Conservation (phyloP, 306 rosid species). For the Cicer arietinum region DNA sequence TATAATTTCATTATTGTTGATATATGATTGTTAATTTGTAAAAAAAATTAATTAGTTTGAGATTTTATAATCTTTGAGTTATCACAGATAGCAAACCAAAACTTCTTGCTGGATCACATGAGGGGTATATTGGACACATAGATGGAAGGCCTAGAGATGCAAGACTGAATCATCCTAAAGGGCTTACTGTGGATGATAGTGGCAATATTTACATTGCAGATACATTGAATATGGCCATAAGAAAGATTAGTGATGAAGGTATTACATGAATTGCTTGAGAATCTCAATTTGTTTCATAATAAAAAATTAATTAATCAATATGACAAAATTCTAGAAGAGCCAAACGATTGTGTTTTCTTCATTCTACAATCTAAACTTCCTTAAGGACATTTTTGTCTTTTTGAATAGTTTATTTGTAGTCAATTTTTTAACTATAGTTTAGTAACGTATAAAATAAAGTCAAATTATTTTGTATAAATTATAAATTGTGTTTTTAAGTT, state of each 20-base stretch:
- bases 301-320: not conserved
- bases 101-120: conserved; percentile 88
- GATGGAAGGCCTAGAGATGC: conserved; percentile 94
- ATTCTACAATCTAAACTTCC: not conserved
- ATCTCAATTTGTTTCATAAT: conserved; percentile 5
- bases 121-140: conserved; percentile 87
- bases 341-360: conserved; percentile 18
- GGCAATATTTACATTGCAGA: conserved; percentile 96
- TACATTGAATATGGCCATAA: conserved; percentile 93
- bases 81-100: conserved; percentile 84
- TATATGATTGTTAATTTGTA: conserved; percentile 3
- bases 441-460: no score
- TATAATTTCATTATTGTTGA: not conserved
- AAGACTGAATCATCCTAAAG: conserved; percentile 94
- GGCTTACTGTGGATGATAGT: conserved; percentile 76
- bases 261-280: conserved; percentile 16
- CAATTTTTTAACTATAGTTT: no score
- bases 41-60: conserved; percentile 14
- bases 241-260: conserved; percentile 93
- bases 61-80: conserved; percentile 17
- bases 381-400: no score
- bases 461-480: no score
- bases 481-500: no score
- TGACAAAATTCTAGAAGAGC: conserved; percentile 7
- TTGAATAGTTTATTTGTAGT: no score